Percentiles rank a stretch among this genome's conserved stretches.
These are phyloP conservation scores for Xerocomus minutiporus DNA, from an alignment of 1,284 basidiomycete genomes.

Conservation along the genomic window DNA sequence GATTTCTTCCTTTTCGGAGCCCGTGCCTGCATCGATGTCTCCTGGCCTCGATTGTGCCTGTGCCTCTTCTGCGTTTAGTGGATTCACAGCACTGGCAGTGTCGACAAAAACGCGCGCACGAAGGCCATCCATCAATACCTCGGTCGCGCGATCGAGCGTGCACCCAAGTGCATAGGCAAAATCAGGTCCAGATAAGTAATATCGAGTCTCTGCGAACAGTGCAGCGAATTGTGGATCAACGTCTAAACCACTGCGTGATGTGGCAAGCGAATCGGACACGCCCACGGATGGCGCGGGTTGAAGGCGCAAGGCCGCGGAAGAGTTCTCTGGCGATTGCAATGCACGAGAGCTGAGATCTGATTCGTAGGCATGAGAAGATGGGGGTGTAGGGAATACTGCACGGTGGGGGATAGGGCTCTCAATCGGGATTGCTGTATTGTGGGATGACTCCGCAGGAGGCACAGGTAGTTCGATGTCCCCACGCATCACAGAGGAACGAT, in stretches of 20 bases:
- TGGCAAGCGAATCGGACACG: constrained; percentile 16
- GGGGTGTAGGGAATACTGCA: constrained; percentile 20
- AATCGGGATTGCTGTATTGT: constrained; percentile 19
- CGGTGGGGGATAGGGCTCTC: constrained; percentile 10
- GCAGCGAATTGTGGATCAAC: constrained; percentile 52
- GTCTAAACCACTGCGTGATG: constrained; percentile 25
- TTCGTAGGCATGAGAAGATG: constrained; percentile 19
- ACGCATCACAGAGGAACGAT: neutral
- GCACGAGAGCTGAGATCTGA: constrained; percentile 16
- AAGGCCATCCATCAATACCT: constrained; percentile 49
- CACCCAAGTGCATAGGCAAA: constrained; percentile 65
- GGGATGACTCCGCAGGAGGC: neutral
- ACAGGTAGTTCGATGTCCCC: neutral
- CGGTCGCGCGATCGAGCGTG: constrained; percentile 66
- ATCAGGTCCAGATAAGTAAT: constrained; percentile 61
- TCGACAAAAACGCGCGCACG: constrained; percentile 51
- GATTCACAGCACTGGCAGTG: constrained; percentile 20
- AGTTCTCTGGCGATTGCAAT: constrained; percentile 12
- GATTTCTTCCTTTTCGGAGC: constrained; percentile 36
- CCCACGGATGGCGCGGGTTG: neutral
- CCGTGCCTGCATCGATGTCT: neutral
- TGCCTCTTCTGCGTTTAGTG: constrained; percentile 14
- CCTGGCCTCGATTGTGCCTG: constrained; percentile 23
- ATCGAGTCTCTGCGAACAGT: constrained; percentile 68
- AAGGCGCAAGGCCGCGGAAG: neutral